Conservation (phyloP, 768 basidiomycete genomes). For the Scleroderma citrinum region DNA sequence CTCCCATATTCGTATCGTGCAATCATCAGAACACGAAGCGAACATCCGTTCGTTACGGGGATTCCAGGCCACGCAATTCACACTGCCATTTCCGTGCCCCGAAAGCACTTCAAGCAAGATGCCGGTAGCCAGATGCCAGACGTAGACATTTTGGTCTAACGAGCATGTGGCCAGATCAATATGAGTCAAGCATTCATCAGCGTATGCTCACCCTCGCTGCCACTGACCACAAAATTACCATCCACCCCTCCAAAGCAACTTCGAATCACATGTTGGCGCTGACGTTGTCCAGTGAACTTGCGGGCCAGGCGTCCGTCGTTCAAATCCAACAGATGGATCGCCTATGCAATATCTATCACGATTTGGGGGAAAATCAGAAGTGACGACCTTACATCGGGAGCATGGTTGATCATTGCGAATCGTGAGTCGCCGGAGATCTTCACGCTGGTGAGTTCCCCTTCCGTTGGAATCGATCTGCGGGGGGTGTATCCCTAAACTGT, state of each 20-base stretch:
- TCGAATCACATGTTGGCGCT: constrained; percentile 79
- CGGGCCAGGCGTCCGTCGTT: constrained; percentile 61
- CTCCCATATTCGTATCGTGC: constrained; percentile 89
- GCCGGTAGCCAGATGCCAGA: constrained; percentile 90
- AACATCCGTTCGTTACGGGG: constrained; percentile 86
- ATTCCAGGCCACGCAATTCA: constrained; percentile 97
- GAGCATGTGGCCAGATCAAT: constrained; percentile 7
- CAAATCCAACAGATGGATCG: constrained; percentile 86
- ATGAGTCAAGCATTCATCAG: background rate
- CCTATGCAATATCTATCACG: constrained; percentile 41
- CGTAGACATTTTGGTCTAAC: constrained; percentile 86
- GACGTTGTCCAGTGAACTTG: constrained; percentile 82
- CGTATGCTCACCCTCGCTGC: constrained; percentile 77
- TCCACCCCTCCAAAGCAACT: constrained; percentile 92
- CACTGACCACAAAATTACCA: constrained; percentile 85
- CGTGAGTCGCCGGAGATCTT: constrained; percentile 82
- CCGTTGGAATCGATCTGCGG: constrained; percentile 55
- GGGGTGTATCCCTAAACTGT: constrained; percentile 5
- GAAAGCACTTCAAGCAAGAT: constrained; percentile 78
- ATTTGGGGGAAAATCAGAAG: background rate
- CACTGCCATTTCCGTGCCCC: constrained; percentile 85
- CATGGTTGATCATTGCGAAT: constrained; percentile 80
- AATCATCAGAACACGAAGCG: constrained; percentile 94
- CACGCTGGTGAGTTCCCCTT: constrained; percentile 84
- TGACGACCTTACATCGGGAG: constrained; percentile 65